phyloP scores from a whole-genome alignment of 805 yeast genomes.

The Wilhelminamyces savonicus region DNA sequence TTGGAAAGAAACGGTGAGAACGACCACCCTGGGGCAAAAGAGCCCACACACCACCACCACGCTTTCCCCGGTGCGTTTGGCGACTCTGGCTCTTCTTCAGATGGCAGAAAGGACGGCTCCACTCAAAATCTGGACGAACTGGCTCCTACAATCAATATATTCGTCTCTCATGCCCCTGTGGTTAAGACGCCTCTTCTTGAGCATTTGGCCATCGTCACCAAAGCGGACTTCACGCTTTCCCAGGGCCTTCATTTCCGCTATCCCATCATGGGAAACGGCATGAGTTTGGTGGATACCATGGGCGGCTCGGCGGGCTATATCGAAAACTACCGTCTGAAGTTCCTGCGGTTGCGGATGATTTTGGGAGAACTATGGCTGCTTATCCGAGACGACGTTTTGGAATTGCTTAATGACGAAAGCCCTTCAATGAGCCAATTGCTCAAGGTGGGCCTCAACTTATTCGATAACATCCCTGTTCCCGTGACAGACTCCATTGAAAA shows the following conservation, averaged over 20 bases:
- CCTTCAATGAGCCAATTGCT: conserved; percentile 37
- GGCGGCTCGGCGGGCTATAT: conserved; percentile 30
- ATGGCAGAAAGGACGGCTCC: not conserved
- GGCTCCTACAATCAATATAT: conserved; percentile 57
- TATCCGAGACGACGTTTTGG: conserved; percentile 47
- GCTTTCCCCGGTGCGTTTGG: no score
- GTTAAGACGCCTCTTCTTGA: conserved; percentile 63
- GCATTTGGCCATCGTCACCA: conserved; percentile 58
- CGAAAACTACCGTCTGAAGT: conserved; percentile 58
- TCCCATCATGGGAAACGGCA: conserved; percentile 64
- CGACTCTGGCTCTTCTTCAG: no score
- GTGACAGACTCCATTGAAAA: conserved; percentile 31
- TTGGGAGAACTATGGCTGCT: conserved; percentile 60
- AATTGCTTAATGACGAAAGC: conserved; percentile 14
- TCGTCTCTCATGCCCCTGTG: conserved; percentile 66
- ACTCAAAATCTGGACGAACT: no score
- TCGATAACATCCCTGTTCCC: conserved; percentile 56
- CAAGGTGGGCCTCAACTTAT: conserved; percentile 51
- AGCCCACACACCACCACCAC: no score
- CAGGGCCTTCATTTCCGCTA: conserved; percentile 68
- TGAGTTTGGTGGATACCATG: conserved; percentile 52
- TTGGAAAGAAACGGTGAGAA: conserved; percentile 5
- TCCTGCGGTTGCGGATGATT: conserved; percentile 54
- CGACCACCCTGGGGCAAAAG: conserved; percentile 1
- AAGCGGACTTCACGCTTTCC: conserved; percentile 69